Evolutionary conservation across 2,329 filamentous ascomycete species (phyloP), one percentile per base, ranked within the genome.

Genomic region (Penicillium sp.): DNA sequence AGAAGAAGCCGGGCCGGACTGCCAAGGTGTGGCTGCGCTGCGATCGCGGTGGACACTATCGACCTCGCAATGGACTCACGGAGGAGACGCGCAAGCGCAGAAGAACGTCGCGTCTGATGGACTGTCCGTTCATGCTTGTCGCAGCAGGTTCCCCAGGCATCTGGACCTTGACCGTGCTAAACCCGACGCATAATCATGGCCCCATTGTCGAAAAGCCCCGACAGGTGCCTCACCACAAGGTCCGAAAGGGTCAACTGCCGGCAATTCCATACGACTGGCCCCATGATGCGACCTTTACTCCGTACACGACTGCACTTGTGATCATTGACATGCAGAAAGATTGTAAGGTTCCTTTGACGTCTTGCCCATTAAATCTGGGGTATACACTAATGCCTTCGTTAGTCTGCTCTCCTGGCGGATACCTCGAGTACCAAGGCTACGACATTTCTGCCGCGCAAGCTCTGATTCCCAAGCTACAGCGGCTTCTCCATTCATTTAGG

Each of bases 251-350:
- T 24, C 73, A 74, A 55, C 58, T 75, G 31, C 61, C 67, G 4
- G 72, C 73, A 1, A 53, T 64, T 13, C 74, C 74, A 5, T 76
- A 76, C 60, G 72, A 75, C 53, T 76, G 75, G 74, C 75, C 75
- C 8, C 74, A 77, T 55, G 73, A 76, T 62, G 69, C 71, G 1
- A 70, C 70, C 7, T 68, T 78, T 38, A 72, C 70, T 4, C 72
- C 74, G 22, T 74, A 71, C 52, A 77, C 73, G 5, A 77, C 75
- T 24, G 75, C 74, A 0, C 61, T 78, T 38, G 71, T 77, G 22
- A 66, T 78, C 10, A 74, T 78, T 51, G 75, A 78, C 56, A 77
- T 78, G 75, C 75, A 78, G 54, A 71, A 74, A 46, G 75, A 78
- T 58, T 77, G 74, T 77, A 60, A 49, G 73, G 64, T 30, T 51